phyloP scores from a whole-genome alignment of 768 basidiomycete genomes.

The Suillus lakei region DNA sequence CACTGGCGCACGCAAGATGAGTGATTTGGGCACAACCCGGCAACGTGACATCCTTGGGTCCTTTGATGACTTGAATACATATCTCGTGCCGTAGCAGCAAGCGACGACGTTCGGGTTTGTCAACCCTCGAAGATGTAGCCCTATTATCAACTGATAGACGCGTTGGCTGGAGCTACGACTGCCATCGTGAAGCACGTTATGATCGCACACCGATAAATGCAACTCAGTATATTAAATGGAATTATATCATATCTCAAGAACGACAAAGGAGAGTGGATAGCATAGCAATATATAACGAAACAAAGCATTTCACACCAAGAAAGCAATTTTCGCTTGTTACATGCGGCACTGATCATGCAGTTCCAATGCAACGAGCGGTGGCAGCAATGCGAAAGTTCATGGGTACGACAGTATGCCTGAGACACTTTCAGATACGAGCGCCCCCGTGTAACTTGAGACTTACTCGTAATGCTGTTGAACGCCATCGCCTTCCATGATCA shows the following conservation, averaged over 20 bases:
- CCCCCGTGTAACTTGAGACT: constrained; percentile 26
- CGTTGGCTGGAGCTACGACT: background rate
- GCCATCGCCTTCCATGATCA: constrained; percentile 75
- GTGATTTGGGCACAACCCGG: constrained; percentile 68
- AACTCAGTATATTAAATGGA: background rate
- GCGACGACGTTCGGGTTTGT: background rate
- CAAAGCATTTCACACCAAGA: background rate
- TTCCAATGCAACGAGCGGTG: constrained; percentile 70
- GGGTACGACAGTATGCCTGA: constrained; percentile 78
- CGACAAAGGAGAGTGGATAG: background rate
- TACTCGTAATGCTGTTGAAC: constrained; percentile 78
- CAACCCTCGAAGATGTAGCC: background rate
- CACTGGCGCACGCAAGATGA: constrained; percentile 57
- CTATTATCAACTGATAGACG: background rate
- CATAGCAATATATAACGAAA: background rate
- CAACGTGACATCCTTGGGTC: constrained; percentile 70
- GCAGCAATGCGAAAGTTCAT: constrained; percentile 80
- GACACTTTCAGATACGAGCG: constrained; percentile 17
- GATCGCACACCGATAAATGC: background rate
- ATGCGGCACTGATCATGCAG: constrained; percentile 22
- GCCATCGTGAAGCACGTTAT: background rate
- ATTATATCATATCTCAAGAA: background rate
- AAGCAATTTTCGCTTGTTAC: background rate
- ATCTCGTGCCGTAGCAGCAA: background rate
- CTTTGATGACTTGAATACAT: constrained; percentile 37